These are phyloP conservation scores for Aspergillus sp. DNA, from an alignment of 2,329 filamentous ascomycete species.

Conservation along the genomic window DNA sequence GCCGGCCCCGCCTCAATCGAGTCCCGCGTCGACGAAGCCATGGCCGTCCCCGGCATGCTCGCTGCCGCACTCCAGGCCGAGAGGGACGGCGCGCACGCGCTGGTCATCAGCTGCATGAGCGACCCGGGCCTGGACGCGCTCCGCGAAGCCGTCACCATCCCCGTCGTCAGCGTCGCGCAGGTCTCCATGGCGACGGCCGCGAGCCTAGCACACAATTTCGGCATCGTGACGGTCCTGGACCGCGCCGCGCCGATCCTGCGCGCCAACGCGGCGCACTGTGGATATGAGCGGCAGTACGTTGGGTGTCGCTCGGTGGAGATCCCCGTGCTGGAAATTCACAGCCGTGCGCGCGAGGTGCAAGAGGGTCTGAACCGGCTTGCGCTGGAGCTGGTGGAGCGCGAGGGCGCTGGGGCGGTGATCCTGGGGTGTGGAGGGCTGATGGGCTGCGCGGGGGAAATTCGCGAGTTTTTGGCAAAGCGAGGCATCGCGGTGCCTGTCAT, in stretches of 20 bases:
- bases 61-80: background rate
- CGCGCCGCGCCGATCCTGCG: background rate
- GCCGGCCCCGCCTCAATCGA: background rate
- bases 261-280: background rate
- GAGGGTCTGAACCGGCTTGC: background rate
- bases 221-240: background rate
- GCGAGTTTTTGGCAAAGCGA: background rate
- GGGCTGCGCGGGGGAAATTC: background rate
- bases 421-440: background rate
- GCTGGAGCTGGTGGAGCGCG: background rate
- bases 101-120: background rate
- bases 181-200: background rate
- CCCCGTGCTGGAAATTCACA: background rate
- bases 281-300: background rate
- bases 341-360: background rate
- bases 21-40: background rate
- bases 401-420: background rate
- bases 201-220: background rate
- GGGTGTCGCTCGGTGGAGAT: background rate
- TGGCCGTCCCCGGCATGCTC: background rate
- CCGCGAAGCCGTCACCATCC: background rate
- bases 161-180: background rate
- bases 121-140: background rate
- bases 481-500: background rate
- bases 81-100: background rate